These are phyloP conservation scores for Lodderomyces orthopsilosis DNA, from an alignment of 1,139 yeast species.

Conservation along the genomic window DNA sequence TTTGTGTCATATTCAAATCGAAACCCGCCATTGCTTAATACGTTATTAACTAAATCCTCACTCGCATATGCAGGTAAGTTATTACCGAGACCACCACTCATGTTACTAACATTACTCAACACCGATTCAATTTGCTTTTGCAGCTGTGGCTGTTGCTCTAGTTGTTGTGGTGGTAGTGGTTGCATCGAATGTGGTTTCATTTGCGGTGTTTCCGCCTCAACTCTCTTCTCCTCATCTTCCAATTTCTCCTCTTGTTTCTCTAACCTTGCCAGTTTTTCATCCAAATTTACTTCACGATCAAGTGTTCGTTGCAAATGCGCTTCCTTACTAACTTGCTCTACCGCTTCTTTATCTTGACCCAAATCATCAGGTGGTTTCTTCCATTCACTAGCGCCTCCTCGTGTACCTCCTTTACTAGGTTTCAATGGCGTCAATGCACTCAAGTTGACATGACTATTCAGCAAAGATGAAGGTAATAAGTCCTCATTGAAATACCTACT, in stretches of 20 bases:
- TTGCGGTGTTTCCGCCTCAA: not conserved
- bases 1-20: conserved; percentile 16
- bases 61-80: conserved; percentile 2
- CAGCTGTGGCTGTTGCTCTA: not conserved
- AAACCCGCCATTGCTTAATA: conserved; percentile 26
- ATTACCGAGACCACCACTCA: not conserved
- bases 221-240: not conserved
- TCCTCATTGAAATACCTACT: conserved; percentile 1
- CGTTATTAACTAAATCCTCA: conserved; percentile 17
- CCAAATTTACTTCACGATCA: conserved; percentile 1
- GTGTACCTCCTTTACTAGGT: not conserved
- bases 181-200: not conserved
- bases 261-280: not conserved
- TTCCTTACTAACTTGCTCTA: not conserved
- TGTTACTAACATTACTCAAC: not conserved
- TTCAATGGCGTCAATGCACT: not conserved
- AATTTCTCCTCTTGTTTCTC: not conserved
- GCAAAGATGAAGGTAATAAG: conserved; percentile 3
- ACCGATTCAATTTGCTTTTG: not conserved
- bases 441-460: conserved; percentile 8
- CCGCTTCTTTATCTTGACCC: not conserved
- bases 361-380: not conserved
- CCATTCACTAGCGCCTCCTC: not conserved
- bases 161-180: not conserved
- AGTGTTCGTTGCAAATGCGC: not conserved